Percentiles rank a stretch among this genome's conserved stretches.
These are phyloP conservation scores for Pelargonium australe DNA, from an alignment of 441 rosid species.

Conservation along the genomic window DNA sequence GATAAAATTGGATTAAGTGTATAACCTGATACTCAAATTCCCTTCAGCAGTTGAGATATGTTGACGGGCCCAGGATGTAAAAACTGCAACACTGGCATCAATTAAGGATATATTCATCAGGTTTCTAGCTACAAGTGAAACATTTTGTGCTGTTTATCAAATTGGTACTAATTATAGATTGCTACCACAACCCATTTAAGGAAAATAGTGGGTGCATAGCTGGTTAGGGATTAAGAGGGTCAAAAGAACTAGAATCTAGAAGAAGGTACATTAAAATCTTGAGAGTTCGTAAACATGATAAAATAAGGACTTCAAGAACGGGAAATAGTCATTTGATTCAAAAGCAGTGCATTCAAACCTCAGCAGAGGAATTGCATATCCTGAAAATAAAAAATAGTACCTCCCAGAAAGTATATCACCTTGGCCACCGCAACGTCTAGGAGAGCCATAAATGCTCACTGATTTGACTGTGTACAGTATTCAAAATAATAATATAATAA, in stretches of 20 bases:
- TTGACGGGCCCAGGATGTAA: slow-evolving; percentile 74
- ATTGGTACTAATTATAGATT: not conserved
- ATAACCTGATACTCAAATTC: slow-evolving; percentile 37
- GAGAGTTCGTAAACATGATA: not conserved
- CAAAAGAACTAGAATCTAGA: not conserved
- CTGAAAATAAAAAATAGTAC: slow-evolving; percentile 30
- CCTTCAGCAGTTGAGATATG: slow-evolving; percentile 27
- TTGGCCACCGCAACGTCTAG: slow-evolving; percentile 93
- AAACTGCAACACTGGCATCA: slow-evolving; percentile 70
- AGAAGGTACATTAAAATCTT: not conserved
- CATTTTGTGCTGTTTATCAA: not conserved
- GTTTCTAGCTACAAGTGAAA: not conserved
- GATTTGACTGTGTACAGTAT: slow-evolving; percentile 52
- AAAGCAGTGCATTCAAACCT: not conserved
- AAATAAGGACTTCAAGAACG: not conserved
- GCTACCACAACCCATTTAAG: not conserved
- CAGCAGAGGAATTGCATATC: not conserved
- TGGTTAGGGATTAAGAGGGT: not conserved
- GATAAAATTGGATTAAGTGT: not conserved
- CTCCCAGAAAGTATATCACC: slow-evolving; percentile 96
- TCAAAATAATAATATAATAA: slow-evolving; percentile 7
- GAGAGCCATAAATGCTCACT: slow-evolving; percentile 73
- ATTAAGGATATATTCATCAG: not conserved
- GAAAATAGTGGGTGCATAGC: not conserved
- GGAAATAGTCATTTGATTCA: not conserved